phyloP scores from a whole-genome alignment of 352 stramenopile species.

The Aphanomyces invadans region DNA sequence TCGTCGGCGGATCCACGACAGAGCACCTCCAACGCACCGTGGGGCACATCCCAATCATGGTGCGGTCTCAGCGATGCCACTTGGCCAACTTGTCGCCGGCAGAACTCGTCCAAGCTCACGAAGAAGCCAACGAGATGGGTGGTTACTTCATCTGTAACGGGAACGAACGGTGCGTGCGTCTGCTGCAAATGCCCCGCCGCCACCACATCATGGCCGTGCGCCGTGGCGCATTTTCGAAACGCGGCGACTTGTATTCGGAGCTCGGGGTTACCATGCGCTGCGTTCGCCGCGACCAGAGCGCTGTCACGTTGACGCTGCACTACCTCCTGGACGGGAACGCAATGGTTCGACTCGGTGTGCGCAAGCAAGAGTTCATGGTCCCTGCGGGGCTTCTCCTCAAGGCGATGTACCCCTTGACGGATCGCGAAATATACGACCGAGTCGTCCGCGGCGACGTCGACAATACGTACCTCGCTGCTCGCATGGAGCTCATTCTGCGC shows the following conservation, averaged over 20 bases:
- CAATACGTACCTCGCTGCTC: constrained; percentile 96
- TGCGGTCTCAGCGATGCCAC: constrained; percentile 94
- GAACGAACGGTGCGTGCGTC: constrained; percentile 96
- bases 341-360: constrained; percentile 93
- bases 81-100: constrained; percentile 76
- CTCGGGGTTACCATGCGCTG: constrained; percentile 97
- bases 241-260: constrained; percentile 94
- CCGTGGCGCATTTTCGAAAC: constrained; percentile 96
- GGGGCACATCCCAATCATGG: constrained; percentile 97
- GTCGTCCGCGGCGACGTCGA: constrained; percentile 91
- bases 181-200: constrained; percentile 92
- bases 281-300: constrained; percentile 91
- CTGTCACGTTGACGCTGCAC: constrained; percentile 97
- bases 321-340: constrained; percentile 97
- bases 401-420: constrained; percentile 86
- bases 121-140: constrained; percentile 97
- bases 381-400: constrained; percentile 96
- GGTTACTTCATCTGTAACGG: constrained; percentile 99
- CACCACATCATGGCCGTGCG: constrained; percentile 92
- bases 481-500: constrained; percentile 95
- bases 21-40: constrained; percentile 83
- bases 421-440: constrained; percentile 96
- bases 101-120: constrained; percentile 80
- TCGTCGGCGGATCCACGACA: constrained; percentile 59
- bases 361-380: constrained; percentile 98